phyloP scores from a whole-genome alignment of 2,329 filamentous ascomycete genomes.

The Colletotrichum godetiae region DNA sequence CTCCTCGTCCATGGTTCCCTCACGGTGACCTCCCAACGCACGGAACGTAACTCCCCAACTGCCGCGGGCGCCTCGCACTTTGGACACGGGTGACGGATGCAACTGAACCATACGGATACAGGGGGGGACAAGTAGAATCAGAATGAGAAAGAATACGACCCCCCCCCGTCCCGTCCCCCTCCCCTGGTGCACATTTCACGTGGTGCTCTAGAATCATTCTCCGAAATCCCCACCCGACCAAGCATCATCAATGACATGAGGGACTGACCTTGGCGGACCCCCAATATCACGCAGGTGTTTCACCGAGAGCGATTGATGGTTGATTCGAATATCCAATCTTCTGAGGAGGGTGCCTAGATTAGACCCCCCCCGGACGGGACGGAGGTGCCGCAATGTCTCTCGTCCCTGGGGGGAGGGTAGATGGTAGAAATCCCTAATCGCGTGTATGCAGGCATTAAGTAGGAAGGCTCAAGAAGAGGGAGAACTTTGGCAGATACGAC shows the following conservation, averaged over 20 bases:
- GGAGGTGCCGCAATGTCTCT: background rate
- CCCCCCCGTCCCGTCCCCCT: too few relatives aligned
- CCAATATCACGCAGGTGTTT: background rate
- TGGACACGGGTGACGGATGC: background rate
- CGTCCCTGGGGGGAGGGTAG: background rate
- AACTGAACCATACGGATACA: background rate
- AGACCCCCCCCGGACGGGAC: background rate
- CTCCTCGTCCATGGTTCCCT: background rate
- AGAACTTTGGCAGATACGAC: background rate
- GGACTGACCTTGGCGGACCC: background rate
- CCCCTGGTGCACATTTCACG: background rate
- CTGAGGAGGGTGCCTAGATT: background rate
- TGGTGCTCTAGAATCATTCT: background rate
- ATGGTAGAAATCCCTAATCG: background rate
- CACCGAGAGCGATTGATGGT: background rate
- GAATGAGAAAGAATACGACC: background rate
- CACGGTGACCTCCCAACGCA: background rate
- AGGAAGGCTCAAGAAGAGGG: background rate
- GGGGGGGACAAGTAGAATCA: background rate
- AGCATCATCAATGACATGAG: too few relatives aligned
- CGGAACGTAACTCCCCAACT: background rate
- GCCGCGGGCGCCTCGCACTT: background rate
- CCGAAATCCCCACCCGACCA: background rate
- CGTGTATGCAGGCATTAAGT: background rate
- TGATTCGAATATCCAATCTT: background rate